Evolutionary conservation across 768 basidiomycete genomes (phyloP), one percentile per base, ranked within the genome.

Genomic region (Hirschioporus abietinus): DNA sequence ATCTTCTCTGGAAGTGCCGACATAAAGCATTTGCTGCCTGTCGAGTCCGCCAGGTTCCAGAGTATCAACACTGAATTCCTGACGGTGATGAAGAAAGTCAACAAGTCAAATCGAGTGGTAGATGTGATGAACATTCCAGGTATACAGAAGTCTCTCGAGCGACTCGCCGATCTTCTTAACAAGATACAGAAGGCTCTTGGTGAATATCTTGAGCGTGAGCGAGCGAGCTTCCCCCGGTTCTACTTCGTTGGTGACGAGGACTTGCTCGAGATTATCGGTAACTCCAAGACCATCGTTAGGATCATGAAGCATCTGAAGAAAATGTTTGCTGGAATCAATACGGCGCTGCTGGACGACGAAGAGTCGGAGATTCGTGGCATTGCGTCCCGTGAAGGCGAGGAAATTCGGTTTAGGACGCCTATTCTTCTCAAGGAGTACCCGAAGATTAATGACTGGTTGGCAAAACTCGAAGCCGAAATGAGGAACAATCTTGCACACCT

Each of bases 221-320:
- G 97, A 66, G 90, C 96, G 4, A 95, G 94, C 0, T 99, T 99
- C 87, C 97, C 97, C 73, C 92, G 97, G 8, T 99, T 99, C 82
- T 99, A 99, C 80, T 99, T 99, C 72, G 95, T 99, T 64, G 97
- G 97, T 72, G 97, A 99, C 78, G 97, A 99, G 75, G 97, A 99
- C 75, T 79, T 99, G 68, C 84, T 99, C 69, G 97, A 99, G 77
- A 99, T 99, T 72, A 99, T 99, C 70, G 97, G 97, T 69, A 99
- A 99, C 81, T 97, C 95, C 84, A 99, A 98, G 77, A 96, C 99
- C 74, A 97, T 99, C 71, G 78, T 95, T 59, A 91, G 97, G 52
- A 93, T 99, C 77, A 95, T 97, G 93, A 99, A 99, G 72, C 97
- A 99, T 79, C 83, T 99, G 67, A 99, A 98, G 83, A 99, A 99